Conservation (phyloP, 106 monocot genomes). For the Hemerocallis citrina region DNA sequence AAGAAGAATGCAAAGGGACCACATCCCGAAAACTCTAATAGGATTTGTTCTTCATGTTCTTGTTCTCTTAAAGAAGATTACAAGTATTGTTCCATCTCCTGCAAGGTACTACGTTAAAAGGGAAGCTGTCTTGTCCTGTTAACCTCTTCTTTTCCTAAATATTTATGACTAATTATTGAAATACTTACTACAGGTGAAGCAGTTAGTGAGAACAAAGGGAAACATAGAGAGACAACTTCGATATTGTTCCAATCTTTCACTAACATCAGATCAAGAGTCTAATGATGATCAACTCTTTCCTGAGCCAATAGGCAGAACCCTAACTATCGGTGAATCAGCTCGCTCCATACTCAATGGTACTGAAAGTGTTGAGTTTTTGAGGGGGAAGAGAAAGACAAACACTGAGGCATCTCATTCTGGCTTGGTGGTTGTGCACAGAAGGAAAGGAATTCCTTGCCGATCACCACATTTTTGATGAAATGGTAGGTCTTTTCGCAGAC, state of each 20-base stretch:
- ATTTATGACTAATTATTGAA: not conserved
- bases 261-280: not conserved
- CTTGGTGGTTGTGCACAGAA: no score
- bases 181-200: slow-evolving; percentile 4
- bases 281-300: not conserved
- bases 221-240: not conserved
- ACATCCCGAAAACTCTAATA: not conserved
- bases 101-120: slow-evolving; percentile 4
- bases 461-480: no score
- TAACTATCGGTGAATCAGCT: not conserved
- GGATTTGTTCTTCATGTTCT: slow-evolving; percentile 5
- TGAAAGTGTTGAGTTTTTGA: not conserved
- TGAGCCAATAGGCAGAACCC: not conserved
- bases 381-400: not conserved
- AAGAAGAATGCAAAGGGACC: not conserved
- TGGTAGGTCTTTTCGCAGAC: no score
- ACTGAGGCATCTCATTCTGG: no score
- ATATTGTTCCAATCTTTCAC: not conserved
- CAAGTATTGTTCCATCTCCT: slow-evolving; percentile 5
- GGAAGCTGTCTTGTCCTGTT: not conserved
- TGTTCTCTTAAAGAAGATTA: slow-evolving; percentile 6
- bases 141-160: not conserved
- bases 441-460: no score
- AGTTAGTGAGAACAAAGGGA: slow-evolving; percentile 2
- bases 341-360: not conserved